Evolutionary conservation across 1,284 basidiomycete genomes (phyloP).

Genomic region (Rhodotorula sp.): DNA sequence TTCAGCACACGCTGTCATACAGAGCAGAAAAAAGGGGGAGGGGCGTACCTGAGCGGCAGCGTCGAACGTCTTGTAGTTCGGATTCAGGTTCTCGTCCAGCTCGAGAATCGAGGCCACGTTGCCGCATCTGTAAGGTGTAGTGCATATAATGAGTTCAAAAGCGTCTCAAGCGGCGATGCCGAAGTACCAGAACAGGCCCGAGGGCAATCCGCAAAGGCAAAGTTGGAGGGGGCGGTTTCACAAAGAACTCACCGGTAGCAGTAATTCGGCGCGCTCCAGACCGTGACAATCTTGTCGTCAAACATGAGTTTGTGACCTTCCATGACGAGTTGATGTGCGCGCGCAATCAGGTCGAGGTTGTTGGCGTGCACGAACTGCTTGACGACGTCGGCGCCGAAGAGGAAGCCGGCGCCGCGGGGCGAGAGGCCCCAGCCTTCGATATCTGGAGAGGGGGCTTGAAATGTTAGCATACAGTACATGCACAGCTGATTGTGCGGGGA

Average conservation of each 20-base stretch:
- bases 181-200: neutral
- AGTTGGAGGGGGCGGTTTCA: neutral
- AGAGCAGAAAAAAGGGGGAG: too few species aligned
- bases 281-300: conserved; percentile 90
- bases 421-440: conserved; percentile 93
- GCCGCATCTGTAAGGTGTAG: conserved; percentile 64
- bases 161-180: neutral
- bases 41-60: conserved; percentile 57
- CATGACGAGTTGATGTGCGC: conserved; percentile 95
- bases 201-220: neutral
- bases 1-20: neutral
- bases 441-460: conserved; percentile 55
- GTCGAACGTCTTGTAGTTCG: conserved; percentile 86
- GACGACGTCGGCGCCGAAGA: conserved; percentile 92
- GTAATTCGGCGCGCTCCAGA: conserved; percentile 98
- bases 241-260: conserved; percentile 74
- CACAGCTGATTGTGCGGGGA: too few species aligned
- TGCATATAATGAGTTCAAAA: neutral
- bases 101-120: conserved; percentile 92
- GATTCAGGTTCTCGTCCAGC: conserved; percentile 81
- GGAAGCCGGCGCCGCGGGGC: conserved; percentile 91
- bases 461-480: neutral
- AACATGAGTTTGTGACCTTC: conserved; percentile 99
- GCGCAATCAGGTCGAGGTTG: conserved; percentile 87
- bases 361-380: conserved; percentile 87